A percentile compares a stretch with the other conserved stretches of the same genome.
Evolutionary conservation across 2,329 filamentous ascomycete species (phyloP).

Genomic region (Fusarium sp.): DNA sequence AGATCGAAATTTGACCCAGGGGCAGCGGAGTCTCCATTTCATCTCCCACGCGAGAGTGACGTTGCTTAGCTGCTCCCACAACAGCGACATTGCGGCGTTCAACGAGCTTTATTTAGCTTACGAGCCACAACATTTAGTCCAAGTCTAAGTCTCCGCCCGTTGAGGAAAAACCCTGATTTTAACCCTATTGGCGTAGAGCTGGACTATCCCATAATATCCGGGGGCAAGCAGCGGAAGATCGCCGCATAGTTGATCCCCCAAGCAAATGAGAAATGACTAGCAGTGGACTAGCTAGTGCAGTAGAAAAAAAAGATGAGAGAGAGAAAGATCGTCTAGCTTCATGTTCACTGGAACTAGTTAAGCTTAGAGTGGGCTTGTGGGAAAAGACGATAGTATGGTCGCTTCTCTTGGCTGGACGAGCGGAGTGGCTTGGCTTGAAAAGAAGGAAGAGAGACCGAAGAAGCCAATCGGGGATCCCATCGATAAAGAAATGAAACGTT

Average conservation of each 20-base stretch:
- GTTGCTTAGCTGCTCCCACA: neutral
- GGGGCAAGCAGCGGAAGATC: constrained; percentile 4
- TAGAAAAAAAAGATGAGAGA: neutral
- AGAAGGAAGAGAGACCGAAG: neutral
- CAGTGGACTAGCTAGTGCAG: neutral
- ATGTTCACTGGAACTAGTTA: neutral
- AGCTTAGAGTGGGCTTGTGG: neutral
- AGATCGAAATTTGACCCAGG: neutral
- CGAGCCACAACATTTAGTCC: neutral
- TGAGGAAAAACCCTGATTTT: neutral
- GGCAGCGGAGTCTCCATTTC: neutral
- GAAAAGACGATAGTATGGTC: neutral
- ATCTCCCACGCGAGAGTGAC: constrained; percentile 15
- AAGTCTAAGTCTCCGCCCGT: neutral
- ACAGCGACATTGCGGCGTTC: neutral
- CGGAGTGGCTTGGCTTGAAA: neutral
- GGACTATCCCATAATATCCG: neutral
- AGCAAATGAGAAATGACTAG: neutral
- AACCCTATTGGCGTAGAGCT: neutral
- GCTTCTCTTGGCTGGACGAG: neutral
- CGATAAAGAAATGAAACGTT: neutral
- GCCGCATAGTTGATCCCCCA: neutral
- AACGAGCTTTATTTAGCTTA: neutral
- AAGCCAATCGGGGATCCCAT: neutral
- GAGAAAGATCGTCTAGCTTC: neutral